Evolutionary conservation across 805 yeast species (phyloP).

Genomic region (Myxozyma lipomycoides): DNA sequence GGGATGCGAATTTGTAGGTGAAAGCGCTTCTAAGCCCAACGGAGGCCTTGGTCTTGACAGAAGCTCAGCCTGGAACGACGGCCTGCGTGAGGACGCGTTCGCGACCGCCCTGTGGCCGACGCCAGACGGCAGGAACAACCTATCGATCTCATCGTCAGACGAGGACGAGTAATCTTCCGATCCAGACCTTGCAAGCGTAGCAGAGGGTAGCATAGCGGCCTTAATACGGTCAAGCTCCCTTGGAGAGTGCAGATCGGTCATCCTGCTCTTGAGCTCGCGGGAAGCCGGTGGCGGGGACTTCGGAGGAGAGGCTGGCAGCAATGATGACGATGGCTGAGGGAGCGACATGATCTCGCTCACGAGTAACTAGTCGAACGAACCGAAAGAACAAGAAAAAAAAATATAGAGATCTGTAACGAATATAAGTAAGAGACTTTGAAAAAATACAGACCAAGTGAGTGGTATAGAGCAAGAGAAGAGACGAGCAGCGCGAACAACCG

Average conservation of each 20-base stretch:
- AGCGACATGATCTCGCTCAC: neutral
- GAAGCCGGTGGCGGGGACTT: neutral
- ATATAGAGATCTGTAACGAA: neutral
- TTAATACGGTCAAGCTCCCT: no score
- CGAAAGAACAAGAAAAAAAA: neutral
- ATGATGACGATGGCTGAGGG: neutral
- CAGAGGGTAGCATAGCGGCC: neutral
- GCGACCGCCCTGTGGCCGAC: no score
- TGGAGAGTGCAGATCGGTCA: no score
- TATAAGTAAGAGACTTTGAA: no score
- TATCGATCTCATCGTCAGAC: conserved; percentile 15
- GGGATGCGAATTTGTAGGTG: conserved; percentile 23
- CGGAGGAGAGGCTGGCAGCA: neutral
- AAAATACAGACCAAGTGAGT: no score
- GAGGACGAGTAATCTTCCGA: neutral
- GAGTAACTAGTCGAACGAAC: neutral
- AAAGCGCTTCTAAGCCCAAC: conserved; percentile 7
- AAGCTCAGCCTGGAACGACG: conserved; percentile 64
- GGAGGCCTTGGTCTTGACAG: conserved; percentile 35
- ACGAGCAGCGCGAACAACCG: no score
- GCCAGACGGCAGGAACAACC: neutral
- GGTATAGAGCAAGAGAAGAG: no score
- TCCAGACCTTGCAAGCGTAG: neutral
- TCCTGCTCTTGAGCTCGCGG: no score
- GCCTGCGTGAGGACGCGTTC: conserved; percentile 52